These are phyloP conservation scores for Chamaecrista fasciculata DNA, from an alignment of 306 rosid genomes.

Conservation along the genomic window DNA sequence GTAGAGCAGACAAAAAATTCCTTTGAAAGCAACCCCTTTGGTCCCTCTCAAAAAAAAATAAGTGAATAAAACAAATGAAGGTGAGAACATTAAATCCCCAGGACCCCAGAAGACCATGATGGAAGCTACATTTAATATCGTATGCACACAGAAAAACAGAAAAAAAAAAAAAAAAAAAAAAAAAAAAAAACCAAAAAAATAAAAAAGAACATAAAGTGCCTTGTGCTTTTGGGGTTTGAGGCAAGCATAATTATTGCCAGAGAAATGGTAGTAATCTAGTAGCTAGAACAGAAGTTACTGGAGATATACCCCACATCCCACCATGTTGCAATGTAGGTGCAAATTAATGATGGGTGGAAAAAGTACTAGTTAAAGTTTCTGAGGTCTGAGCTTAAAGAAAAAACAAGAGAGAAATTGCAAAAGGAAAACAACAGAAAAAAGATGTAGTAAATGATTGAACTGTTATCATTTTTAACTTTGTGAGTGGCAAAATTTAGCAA, in stretches of 20 bases:
- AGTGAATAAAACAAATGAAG: neutral
- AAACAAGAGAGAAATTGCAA: neutral
- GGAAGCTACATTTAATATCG: neutral
- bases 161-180: neutral
- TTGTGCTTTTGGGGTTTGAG: neutral
- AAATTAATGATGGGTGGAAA: neutral
- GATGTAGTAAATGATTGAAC: neutral
- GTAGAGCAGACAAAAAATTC: neutral
- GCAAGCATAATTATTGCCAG: neutral
- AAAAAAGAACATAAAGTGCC: neutral
- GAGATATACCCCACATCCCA: conserved; percentile 2
- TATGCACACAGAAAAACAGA: neutral
- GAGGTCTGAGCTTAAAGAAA: neutral
- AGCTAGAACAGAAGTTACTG: neutral
- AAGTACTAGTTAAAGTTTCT: neutral
- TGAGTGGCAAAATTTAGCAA: neutral
- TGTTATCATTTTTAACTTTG: neutral
- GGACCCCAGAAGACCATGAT: neutral
- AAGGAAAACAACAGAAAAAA: neutral
- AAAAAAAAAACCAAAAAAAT: too few species aligned
- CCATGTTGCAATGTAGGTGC: conserved; percentile 12
- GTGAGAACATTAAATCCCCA: neutral
- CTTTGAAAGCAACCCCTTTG: conserved; percentile 4
- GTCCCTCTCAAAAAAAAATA: conserved; percentile 8
- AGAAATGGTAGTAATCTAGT: conserved; percentile 5